Base-by-base conservation (phyloP, 495 filamentous ascomycete species). In the Lineolata rhizophorae region DNA sequence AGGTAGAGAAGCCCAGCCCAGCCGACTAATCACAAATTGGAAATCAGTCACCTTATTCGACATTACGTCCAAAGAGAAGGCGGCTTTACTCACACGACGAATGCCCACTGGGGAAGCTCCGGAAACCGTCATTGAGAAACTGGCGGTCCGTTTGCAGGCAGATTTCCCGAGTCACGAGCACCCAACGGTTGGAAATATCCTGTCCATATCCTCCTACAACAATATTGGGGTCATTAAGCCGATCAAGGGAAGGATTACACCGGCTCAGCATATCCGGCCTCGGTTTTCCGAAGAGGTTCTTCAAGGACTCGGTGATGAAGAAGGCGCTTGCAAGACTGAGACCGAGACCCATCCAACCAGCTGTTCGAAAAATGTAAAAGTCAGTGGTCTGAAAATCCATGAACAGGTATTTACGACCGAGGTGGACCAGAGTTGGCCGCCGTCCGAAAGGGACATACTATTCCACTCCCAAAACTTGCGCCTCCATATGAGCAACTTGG, bases 71-170 rank as follows among this genome's bases (percentile, higher is more conserved):
- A n/a, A n/a, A n/a, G n/a, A n/a, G n/a, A n/a, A n/a, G n/a, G n/a
- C n/a, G n/a, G n/a, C n/a, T n/a, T n/a, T n/a, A n/a, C n/a, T n/a
- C n/a, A n/a, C n/a, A 39, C 54, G 17, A 52, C 77, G 29, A 70
- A 76, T 32, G 30, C 8, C 30, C 30, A 10, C 16, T 20, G 16
- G 82, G 82, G 54, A 76, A 92, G 39, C 76, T 83, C 30, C 72
- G 67, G 47, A 91, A 92, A 1, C 80, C 82, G 48, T 92, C 82
- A 42, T 82, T 69, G 32, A 91, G 56, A n/a, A 72, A 55, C 4
- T 41, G 33, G 13, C 56, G 58, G 49, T 85, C 63, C 2, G 64
- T 57, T 37, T 72, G 67, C 2, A 59, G 71, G 55, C 82, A 92
- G 29, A 85, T 81, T 8, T n/a, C 15, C 35, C 48, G 61, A 5